A percentile compares a stretch with the other conserved stretches of the same genome.
phyloP scores from a whole-genome alignment of 169 alveolate genomes.

The Ichthyophthirius multifiliis region DNA sequence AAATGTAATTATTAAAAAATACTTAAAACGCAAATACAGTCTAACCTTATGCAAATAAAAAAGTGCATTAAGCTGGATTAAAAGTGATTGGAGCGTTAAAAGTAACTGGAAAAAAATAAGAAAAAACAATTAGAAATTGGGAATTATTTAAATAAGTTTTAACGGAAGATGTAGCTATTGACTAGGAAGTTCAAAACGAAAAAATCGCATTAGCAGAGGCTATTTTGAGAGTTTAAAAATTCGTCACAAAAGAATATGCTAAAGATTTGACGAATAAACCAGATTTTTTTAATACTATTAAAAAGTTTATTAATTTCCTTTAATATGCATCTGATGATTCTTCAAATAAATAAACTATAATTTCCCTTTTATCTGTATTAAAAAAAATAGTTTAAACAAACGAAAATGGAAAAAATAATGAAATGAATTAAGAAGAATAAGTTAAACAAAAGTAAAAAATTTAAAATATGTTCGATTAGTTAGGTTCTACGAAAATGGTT shows the following conservation, averaged over 20 bases:
- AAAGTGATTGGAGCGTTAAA: too few relatives aligned
- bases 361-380: background rate
- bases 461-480: constrained; percentile 27
- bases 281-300: background rate
- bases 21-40: too few relatives aligned
- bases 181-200: background rate
- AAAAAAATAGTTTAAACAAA: background rate
- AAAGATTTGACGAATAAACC: background rate
- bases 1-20: too few relatives aligned
- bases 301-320: background rate
- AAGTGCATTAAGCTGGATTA: too few relatives aligned
- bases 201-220: background rate
- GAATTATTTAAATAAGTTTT: background rate
- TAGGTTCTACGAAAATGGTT: constrained; percentile 34
- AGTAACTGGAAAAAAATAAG: too few relatives aligned
- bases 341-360: background rate
- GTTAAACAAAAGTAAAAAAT: constrained; percentile 12
- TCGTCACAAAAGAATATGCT: background rate
- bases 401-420: background rate
- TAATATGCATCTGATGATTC: background rate
- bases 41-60: too few relatives aligned
- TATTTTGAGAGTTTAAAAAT: background rate
- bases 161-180: background rate
- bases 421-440: constrained; percentile 19
- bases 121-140: constrained; percentile 10